Evolutionary conservation across 2,329 filamentous ascomycete genomes (phyloP).

Genomic region (Pestalotiopsis sp.): DNA sequence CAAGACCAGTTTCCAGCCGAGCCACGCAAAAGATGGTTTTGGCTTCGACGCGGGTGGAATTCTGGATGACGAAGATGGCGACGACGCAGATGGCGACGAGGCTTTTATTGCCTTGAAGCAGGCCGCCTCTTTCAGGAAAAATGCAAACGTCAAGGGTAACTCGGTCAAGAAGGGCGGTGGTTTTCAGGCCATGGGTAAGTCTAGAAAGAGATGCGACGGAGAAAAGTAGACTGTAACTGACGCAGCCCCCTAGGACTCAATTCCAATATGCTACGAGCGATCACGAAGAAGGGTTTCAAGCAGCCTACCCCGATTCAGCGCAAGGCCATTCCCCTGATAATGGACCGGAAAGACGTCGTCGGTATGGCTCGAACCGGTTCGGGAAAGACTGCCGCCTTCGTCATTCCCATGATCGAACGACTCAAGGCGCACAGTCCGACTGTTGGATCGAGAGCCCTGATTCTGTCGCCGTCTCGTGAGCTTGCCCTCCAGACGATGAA

Average conservation of each 20-base stretch:
- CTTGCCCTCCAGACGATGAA: slow-evolving; percentile 93
- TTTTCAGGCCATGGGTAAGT: slow-evolving; percentile 87
- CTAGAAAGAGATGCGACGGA: background rate
- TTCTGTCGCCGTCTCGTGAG: slow-evolving; percentile 92
- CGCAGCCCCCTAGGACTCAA: slow-evolving; percentile 64
- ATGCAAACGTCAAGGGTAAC: slow-evolving; percentile 79
- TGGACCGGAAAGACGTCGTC: slow-evolving; percentile 93
- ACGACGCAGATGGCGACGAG: slow-evolving; percentile 72
- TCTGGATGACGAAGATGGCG: slow-evolving; percentile 56
- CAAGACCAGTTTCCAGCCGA: slow-evolving; percentile 41
- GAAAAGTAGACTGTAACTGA: slow-evolving; percentile 15
- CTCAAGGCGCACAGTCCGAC: slow-evolving; percentile 85
- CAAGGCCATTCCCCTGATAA: slow-evolving; percentile 90
- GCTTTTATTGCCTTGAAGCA: slow-evolving; percentile 90
- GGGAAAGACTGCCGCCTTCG: slow-evolving; percentile 97
- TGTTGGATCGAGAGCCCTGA: slow-evolving; percentile 83
- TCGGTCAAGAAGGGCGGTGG: slow-evolving; percentile 94
- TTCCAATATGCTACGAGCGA: slow-evolving; percentile 83
- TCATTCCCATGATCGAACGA: slow-evolving; percentile 97
- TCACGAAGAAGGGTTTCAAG: slow-evolving; percentile 90
- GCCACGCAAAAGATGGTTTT: slow-evolving; percentile 39
- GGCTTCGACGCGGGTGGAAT: slow-evolving; percentile 65
- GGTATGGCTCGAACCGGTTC: slow-evolving; percentile 99
- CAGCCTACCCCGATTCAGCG: slow-evolving; percentile 97
- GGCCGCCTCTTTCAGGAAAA: slow-evolving; percentile 85